Percentiles rank a stretch among this genome's conserved stretches.
These are phyloP conservation scores for Malassezia psittaci DNA, from an alignment of 1,284 basidiomycete genomes.

Conservation along the genomic window DNA sequence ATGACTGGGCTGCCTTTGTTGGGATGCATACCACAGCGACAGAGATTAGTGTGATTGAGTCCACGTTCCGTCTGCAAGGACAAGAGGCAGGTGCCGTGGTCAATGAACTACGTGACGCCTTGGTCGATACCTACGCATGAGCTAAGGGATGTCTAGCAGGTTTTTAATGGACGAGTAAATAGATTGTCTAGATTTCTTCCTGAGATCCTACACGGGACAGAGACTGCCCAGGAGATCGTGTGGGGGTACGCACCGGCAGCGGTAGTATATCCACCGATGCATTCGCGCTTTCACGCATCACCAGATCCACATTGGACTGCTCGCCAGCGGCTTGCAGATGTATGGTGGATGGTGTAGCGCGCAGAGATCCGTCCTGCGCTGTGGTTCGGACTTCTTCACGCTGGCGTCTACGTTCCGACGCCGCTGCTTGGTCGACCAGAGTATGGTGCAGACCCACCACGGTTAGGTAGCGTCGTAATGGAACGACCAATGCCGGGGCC, in stretches of 20 bases:
- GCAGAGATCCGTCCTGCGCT: conserved; percentile 5
- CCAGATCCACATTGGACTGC: conserved; percentile 6
- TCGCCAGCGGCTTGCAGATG: not conserved
- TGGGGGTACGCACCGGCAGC: not conserved
- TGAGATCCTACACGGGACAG: not conserved
- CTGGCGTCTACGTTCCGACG: conserved; percentile 3
- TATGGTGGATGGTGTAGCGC: conserved; percentile 3
- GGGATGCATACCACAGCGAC: conserved; percentile 66
- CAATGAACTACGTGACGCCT: conserved; percentile 40
- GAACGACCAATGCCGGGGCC: conserved; percentile 7
- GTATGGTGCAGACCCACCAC: conserved; percentile 11
- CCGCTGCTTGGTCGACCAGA: conserved; percentile 6
- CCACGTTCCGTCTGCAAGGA: conserved; percentile 61
- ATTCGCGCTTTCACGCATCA: conserved; percentile 7
- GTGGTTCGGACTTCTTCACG: conserved; percentile 5
- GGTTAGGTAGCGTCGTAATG: conserved; percentile 14
- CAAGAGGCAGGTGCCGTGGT: conserved; percentile 33
- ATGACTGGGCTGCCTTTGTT: conserved; percentile 92
- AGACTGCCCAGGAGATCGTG: not conserved
- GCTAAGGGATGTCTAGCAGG: not conserved
- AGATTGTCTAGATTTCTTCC: not conserved
- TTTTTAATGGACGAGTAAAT: not conserved
- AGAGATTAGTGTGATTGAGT: conserved; percentile 95
- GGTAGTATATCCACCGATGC: conserved; percentile 6
- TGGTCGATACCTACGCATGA: conserved; percentile 45